Percentiles rank a stretch among this genome's conserved stretches.
These are phyloP conservation scores for Yamadazyma dushanensis DNA, from an alignment of 1,139 yeast genomes.

Conservation along the genomic window DNA sequence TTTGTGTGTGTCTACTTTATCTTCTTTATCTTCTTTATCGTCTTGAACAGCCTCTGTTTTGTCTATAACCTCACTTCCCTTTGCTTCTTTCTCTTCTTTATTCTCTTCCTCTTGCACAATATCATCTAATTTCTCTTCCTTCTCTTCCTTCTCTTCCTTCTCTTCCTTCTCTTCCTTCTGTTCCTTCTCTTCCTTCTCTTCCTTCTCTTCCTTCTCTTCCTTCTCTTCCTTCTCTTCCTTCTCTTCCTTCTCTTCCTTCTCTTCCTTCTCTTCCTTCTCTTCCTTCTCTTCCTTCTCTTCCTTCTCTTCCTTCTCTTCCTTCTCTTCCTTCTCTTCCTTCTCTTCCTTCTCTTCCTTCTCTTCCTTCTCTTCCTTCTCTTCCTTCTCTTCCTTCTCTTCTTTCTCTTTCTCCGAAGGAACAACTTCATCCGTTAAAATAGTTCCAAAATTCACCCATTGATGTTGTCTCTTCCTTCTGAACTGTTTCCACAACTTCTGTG, in stretches of 20 bases:
- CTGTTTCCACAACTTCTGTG: conserved; percentile 11
- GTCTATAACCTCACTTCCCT: too few relatives aligned
- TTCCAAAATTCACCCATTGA: conserved; percentile 23
- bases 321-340: background rate
- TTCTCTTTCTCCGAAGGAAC: conserved; percentile 9
- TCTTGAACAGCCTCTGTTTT: too few relatives aligned
- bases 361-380: conserved; percentile 8
- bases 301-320: conserved; percentile 1
- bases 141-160: background rate
- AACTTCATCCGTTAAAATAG: conserved; percentile 18
- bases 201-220: background rate
- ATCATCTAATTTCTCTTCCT: background rate
- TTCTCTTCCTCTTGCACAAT: background rate
- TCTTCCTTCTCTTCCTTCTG: background rate
- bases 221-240: conserved; percentile 2
- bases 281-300: conserved; percentile 7
- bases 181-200: background rate
- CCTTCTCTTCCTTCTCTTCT: conserved; percentile 8
- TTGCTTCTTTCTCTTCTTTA: conserved; percentile 1
- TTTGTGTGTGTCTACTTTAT: too few relatives aligned
- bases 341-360: conserved; percentile 5
- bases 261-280: conserved; percentile 7
- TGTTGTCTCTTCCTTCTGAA: conserved; percentile 9
- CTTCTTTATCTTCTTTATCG: too few relatives aligned
- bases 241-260: conserved; percentile 6